Conservation (phyloP, 306 rosid genomes). For the Castanea sativa region DNA sequence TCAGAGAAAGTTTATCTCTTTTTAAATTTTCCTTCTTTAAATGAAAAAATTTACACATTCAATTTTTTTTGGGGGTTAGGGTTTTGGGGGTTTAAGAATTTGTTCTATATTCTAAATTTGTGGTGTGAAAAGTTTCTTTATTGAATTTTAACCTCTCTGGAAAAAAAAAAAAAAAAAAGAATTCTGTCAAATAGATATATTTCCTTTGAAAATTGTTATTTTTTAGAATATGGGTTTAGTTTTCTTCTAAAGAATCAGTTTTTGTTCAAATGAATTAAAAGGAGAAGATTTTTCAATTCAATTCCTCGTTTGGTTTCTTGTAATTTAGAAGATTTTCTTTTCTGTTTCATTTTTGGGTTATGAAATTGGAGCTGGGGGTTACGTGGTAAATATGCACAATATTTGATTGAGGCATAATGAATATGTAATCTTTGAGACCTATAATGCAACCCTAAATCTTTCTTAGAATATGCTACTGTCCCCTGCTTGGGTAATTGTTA, state of each 20-base stretch:
- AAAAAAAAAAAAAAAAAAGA: too few relatives aligned
- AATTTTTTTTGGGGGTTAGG: background rate
- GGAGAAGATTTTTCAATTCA: background rate
- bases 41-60: background rate
- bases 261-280: background rate
- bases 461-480: too few relatives aligned
- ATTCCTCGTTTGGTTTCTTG: background rate
- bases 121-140: too few relatives aligned
- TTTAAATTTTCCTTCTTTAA: background rate
- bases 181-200: background rate
- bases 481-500: too few relatives aligned
- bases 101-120: background rate
- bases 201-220: background rate
- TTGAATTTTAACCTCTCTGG: too few relatives aligned
- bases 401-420: background rate
- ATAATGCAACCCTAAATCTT: too few relatives aligned
- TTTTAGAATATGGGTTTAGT: background rate
- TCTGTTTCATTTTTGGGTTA: background rate
- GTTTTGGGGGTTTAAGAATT: background rate
- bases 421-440: background rate
- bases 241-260: background rate
- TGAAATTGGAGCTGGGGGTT: background rate
- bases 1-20: background rate
- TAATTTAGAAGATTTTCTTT: background rate
- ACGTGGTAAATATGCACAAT: background rate